Base-by-base conservation (phyloP, 1,284 basidiomycete species). In the Exobasidium rhododendri region DNA sequence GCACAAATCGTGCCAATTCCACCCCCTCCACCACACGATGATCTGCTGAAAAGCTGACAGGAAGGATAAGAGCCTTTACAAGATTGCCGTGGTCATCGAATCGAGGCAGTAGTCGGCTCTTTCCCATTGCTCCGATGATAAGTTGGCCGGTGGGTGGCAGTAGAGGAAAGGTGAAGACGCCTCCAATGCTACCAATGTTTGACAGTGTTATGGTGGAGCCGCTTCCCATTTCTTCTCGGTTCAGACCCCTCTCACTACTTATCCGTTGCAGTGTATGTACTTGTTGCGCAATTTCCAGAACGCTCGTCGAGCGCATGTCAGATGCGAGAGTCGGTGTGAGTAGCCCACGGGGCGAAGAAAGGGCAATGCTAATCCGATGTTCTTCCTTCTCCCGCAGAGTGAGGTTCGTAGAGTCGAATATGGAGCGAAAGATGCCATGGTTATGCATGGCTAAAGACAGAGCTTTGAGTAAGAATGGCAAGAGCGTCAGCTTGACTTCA, bases 1-100 rank as follows among this genome's bases (percentile, higher is more conserved):
- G 91, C 55, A 93, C 89, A 79, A 96, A 91, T 59, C 88, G 88
- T 50, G 92, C 92, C 64, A 96, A 80, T 82, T 96, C 93, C 0
- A 92, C 92, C 4, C 93, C 93, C 79, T 96, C 92, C 6, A 94
- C 88, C 4, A 94, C 87, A 20, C 93, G 82, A 82, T 96, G 93
- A 79, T 96, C 93, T 31, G 89, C 93, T 0, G 72, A 70, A 55
- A 73, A 75, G 26, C 66, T 69, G 56, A 71, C 68, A 3, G 72
- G 60, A 66, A 74, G 65, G 59, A 75, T 66, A 20, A 67, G 55
- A 6, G n/a, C 4, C 28, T 14, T 14, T 47, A 17, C 28, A 6
- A 58, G 46, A 6, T 67, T 59, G 5, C 58, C 58, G 31, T 28
- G 7, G 4, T 28, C 49, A 40, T 64, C 63, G 55, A 69, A 75